Evolutionary conservation across 2,329 filamentous ascomycete species (phyloP), one percentile per base, ranked within the genome.

Genomic region (Ophiostoma pallidulum): DNA sequence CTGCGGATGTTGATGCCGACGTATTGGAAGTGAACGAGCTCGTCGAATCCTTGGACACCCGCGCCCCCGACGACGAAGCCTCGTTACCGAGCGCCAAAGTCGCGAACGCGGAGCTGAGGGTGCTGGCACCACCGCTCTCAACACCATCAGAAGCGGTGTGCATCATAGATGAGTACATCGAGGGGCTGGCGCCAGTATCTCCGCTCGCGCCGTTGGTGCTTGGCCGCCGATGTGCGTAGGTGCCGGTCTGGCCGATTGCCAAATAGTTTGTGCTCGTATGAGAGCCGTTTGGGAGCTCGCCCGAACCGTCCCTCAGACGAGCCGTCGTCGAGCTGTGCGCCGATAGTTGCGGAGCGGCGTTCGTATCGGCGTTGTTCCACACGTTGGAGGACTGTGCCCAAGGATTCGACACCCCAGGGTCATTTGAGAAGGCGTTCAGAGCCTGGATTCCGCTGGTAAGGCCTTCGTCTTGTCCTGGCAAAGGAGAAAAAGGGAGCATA

Each of bases 311-410:
- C 51, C 77, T 72, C 29, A 70, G 69, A 48, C 75, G 70, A 37
- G 73, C 72, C 3, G 82, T 80, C 13, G 82, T 84, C 29, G 74
- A 74, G 53, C 69, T 77, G 48, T 71, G 71, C 31, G 73, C 71
- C 38, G 66, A 65, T 8, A 69, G 66, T 33, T 72, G 60, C 24
- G 38, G 16, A 2, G 65, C 62, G 33, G 68, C 64, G 12, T 67
- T 64, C 35, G 62, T 64, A 39, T 78, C 75, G 20, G 69, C 64
- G 50, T 69, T 65, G 53, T 73, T 75, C 84, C 84, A 88, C 14
- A 76, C 73, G 32, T 72, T 66, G 12, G 49, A 8, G 5, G 72
- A 55, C 77, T 74, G 33, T 31, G 47, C 18, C 51, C 51, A 53
- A 3, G 49, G 37, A 29, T 29, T 24, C 19, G 46, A 4, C 10